Evolutionary conservation across 495 filamentous ascomycete genomes (phyloP).

Genomic region (Hyphodiscus hymeniophilus): DNA sequence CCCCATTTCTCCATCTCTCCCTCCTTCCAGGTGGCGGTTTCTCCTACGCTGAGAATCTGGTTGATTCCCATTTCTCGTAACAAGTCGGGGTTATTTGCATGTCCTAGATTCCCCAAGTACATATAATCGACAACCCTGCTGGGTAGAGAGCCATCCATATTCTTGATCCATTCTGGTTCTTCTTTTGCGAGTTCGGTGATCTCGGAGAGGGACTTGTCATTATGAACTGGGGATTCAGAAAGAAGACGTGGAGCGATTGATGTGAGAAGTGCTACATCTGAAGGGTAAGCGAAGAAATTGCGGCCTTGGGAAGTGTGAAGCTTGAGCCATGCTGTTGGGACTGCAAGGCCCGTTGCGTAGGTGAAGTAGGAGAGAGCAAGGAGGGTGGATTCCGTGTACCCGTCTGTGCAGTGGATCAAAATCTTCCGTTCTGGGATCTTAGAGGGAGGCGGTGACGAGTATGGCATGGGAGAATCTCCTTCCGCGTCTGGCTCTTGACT

Average conservation of each 20-base stretch:
- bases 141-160: conserved; percentile 85
- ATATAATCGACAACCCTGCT: conserved; percentile 87
- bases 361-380: conserved; percentile 85
- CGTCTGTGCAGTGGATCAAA: conserved; percentile 88
- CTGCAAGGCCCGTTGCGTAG: conserved; percentile 73
- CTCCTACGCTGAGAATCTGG: conserved; percentile 89
- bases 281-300: conserved; percentile 94
- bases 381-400: conserved; percentile 90
- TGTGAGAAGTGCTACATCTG: conserved; percentile 72
- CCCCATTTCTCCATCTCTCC: conserved; percentile 61
- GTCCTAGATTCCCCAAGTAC: conserved; percentile 86
- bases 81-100: conserved; percentile 87
- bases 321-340: conserved; percentile 77
- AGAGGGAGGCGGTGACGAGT: background rate
- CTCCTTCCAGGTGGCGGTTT: conserved; percentile 72
- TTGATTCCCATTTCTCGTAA: conserved; percentile 71
- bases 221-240: conserved; percentile 36
- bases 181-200: conserved; percentile 34
- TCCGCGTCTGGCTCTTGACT: conserved; percentile 38
- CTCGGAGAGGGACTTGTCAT: conserved; percentile 30
- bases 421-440: conserved; percentile 44
- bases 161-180: conserved; percentile 71
- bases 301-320: conserved; percentile 73
- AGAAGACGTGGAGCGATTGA: conserved; percentile 65
- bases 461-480: conserved; percentile 41